A percentile compares a stretch with the other conserved stretches of the same genome.
Conservation (phyloP, 495 filamentous ascomycete genomes). For the Hypoxylon crocopeplum region DNA sequence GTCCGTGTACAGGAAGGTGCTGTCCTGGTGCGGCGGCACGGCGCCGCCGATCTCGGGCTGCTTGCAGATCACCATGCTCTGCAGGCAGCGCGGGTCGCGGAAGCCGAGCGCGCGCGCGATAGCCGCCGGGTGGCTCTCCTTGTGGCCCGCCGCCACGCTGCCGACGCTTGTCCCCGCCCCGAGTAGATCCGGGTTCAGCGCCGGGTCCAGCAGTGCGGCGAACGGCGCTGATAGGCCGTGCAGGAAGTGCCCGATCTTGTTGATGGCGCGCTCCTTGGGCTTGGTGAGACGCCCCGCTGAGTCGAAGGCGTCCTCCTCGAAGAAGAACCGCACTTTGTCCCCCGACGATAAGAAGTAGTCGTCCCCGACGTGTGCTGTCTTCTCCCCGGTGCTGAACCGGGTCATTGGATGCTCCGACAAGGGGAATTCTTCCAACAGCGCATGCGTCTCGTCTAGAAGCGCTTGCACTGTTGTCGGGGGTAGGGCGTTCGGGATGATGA, state of each 20-base stretch:
- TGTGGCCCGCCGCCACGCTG: slow-evolving; percentile 14
- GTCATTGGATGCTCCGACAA: slow-evolving; percentile 88
- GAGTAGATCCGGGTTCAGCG: slow-evolving; percentile 47
- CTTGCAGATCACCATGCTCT: slow-evolving; percentile 98
- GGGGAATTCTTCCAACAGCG: slow-evolving; percentile 75
- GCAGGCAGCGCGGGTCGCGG: slow-evolving; percentile 71
- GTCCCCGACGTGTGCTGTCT: slow-evolving; percentile 82
- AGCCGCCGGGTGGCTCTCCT: slow-evolving; percentile 52
- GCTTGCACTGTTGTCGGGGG: slow-evolving; percentile 63
- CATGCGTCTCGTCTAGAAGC: slow-evolving; percentile 76
- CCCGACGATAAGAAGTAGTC: slow-evolving; percentile 89
- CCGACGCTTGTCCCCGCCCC: slow-evolving; percentile 30
- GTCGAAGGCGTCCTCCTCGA: slow-evolving; percentile 86
- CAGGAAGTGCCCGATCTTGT: slow-evolving; percentile 95
- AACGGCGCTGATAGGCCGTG: slow-evolving; percentile 80
- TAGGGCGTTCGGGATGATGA: slow-evolving; percentile 84
- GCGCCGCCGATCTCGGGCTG: slow-evolving; percentile 93
- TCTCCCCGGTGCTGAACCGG: slow-evolving; percentile 83
- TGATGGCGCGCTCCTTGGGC: slow-evolving; percentile 83
- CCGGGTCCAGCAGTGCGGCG: slow-evolving; percentile 60
- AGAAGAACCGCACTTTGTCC: slow-evolving; percentile 96
- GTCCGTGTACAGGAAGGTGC: slow-evolving; percentile 89
- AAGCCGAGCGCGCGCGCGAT: slow-evolving; percentile 79
- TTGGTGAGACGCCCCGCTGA: slow-evolving; percentile 64
- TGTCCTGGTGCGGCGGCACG: slow-evolving; percentile 89